A percentile compares a stretch with the other conserved stretches of the same genome.
Evolutionary conservation across 2,329 filamentous ascomycete species (phyloP).

Genomic region (Endocalyx cinctus): DNA sequence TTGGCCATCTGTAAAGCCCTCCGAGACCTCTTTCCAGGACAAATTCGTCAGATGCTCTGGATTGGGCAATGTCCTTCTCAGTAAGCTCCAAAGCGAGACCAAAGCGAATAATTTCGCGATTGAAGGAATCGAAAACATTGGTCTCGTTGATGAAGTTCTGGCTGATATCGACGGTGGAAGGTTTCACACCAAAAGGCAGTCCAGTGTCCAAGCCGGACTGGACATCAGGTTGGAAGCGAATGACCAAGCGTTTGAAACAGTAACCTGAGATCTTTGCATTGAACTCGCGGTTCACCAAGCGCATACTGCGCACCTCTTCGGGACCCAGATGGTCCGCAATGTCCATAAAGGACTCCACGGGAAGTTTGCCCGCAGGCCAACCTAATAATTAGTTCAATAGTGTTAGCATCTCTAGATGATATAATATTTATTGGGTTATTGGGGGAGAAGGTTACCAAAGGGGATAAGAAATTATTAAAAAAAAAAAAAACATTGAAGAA

Average conservation of each 20-base stretch:
- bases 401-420: neutral
- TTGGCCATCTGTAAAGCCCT: too few relatives aligned
- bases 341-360: slow-evolving; percentile 57
- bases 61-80: slow-evolving; percentile 44
- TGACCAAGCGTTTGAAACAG: slow-evolving; percentile 34
- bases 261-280: slow-evolving; percentile 52
- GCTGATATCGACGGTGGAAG: slow-evolving; percentile 14
- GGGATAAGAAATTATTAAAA: too few relatives aligned
- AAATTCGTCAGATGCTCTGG: too few relatives aligned
- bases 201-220: slow-evolving; percentile 45
- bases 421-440: neutral
- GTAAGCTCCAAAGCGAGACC: slow-evolving; percentile 67
- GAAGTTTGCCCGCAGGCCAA: slow-evolving; percentile 32
- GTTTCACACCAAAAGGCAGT: slow-evolving; percentile 12
- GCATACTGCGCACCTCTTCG: slow-evolving; percentile 12
- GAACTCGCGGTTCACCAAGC: slow-evolving; percentile 35
- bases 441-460: neutral
- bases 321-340: slow-evolving; percentile 48
- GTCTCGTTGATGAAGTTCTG: slow-evolving; percentile 17
- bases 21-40: too few relatives aligned
- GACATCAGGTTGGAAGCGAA: slow-evolving; percentile 47
- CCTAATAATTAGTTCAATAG: neutral
- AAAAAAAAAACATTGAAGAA: too few relatives aligned
- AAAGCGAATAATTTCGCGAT: slow-evolving; percentile 55
- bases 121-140: slow-evolving; percentile 58